Percentiles rank a stretch among this genome's conserved stretches.
phyloP scores from a whole-genome alignment of 768 basidiomycete species.

The Auriscalpium orientale region DNA sequence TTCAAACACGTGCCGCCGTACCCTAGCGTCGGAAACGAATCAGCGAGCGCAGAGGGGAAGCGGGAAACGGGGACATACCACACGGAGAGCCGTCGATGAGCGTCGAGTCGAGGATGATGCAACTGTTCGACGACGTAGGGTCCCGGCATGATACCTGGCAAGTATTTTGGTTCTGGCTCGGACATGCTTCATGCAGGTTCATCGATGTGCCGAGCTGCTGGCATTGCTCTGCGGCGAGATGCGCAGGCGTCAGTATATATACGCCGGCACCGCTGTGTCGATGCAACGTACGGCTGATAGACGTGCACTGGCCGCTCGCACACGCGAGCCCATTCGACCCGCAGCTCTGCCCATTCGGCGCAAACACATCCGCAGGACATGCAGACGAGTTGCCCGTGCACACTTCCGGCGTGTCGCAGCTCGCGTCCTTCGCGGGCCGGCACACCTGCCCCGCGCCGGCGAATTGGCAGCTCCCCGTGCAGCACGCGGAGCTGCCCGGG shows the following conservation, averaged over 20 bases:
- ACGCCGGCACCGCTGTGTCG: not conserved
- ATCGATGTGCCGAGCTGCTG: conserved; percentile 64
- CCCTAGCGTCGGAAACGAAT: conserved; percentile 31
- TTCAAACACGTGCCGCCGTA: conserved; percentile 63
- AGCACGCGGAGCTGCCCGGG: conserved; percentile 69
- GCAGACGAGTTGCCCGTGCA: conserved; percentile 69
- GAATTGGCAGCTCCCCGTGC: conserved; percentile 60
- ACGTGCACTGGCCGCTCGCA: conserved; percentile 76
- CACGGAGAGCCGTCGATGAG: conserved; percentile 82
- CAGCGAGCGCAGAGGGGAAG: conserved; percentile 6
- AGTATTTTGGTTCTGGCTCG: conserved; percentile 49
- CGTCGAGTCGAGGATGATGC: conserved; percentile 60
- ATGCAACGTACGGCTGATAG: conserved; percentile 46
- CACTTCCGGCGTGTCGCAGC: conserved; percentile 64
- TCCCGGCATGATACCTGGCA: conserved; percentile 81
- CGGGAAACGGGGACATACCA: conserved; percentile 37
- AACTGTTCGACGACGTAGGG: conserved; percentile 51
- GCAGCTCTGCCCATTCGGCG: conserved; percentile 63
- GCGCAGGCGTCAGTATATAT: conserved; percentile 4
- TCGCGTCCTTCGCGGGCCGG: conserved; percentile 53
- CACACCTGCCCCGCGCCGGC: conserved; percentile 65
- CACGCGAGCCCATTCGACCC: conserved; percentile 59
- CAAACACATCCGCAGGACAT: conserved; percentile 61
- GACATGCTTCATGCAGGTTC: conserved; percentile 60
- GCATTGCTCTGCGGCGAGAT: conserved; percentile 54